phyloP scores from a whole-genome alignment of 1,284 basidiomycete species.

The Melampsora medusae region DNA sequence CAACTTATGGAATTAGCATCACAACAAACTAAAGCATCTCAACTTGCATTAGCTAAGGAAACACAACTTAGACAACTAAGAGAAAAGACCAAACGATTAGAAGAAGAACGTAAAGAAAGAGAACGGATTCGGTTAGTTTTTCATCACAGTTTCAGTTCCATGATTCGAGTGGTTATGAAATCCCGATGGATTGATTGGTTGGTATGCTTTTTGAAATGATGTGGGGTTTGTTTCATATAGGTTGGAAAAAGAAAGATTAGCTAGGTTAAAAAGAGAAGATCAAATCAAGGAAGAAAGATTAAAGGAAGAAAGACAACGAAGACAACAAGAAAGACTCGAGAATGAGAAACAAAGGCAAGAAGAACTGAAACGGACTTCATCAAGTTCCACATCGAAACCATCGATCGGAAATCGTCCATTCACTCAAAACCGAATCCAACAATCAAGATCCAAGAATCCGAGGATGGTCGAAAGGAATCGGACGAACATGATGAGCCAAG shows the following conservation, averaged over 20 bases:
- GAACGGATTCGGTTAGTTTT: conserved; percentile 31
- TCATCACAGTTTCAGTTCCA: too few relatives aligned
- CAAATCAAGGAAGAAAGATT: conserved; percentile 22
- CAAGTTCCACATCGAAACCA: too few relatives aligned
- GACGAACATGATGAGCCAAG: not conserved
- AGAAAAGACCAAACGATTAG: conserved; percentile 22
- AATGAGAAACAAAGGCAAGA: conserved; percentile 5
- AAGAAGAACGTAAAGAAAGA: conserved; percentile 43
- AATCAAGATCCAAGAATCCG: not conserved
- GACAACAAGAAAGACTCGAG: conserved; percentile 18
- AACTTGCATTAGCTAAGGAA: conserved; percentile 36
- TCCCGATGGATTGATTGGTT: too few relatives aligned
- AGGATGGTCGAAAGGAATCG: not conserved
- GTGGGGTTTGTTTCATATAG: not conserved
- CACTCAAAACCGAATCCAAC: not conserved
- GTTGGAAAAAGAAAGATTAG: conserved; percentile 32
- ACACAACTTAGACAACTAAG: conserved; percentile 27
- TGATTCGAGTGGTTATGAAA: too few relatives aligned
- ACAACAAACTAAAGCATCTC: conserved; percentile 38
- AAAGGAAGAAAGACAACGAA: conserved; percentile 20
- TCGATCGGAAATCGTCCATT: too few relatives aligned
- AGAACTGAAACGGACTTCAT: not conserved
- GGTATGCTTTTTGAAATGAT: too few relatives aligned
- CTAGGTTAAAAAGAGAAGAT: conserved; percentile 31
- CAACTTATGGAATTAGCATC: conserved; percentile 33